Percentiles rank a stretch among this genome's conserved stretches.
Conservation (phyloP, 2,329 filamentous ascomycete species). For the Diaporthe sp. region DNA sequence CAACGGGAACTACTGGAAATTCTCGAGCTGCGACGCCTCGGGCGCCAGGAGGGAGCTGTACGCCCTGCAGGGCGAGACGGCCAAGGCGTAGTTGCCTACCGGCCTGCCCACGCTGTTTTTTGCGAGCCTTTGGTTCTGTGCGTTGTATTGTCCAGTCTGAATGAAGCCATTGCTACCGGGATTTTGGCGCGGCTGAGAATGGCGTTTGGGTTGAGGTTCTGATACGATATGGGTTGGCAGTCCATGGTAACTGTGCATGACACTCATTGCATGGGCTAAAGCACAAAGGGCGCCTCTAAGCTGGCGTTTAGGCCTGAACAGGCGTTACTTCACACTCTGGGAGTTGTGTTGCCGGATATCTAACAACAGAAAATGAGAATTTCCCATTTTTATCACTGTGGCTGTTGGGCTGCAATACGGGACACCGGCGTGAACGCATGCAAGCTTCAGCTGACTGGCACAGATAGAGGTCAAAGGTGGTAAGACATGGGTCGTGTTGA, state of each 20-base stretch:
- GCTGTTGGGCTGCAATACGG: not conserved
- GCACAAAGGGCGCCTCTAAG: not conserved
- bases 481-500: not conserved
- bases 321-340: not conserved
- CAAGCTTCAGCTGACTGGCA: not conserved
- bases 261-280: not conserved
- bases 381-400: not conserved
- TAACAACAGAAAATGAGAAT: not conserved
- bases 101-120: conserved; percentile 1
- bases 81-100: conserved; percentile 17
- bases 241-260: no score
- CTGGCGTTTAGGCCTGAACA: not conserved
- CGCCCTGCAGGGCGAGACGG: conserved; percentile 52
- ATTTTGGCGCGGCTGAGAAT: not conserved
- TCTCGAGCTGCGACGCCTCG: conserved; percentile 69
- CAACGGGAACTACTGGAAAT: conserved; percentile 73
- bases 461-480: not conserved
- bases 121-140: conserved; percentile 3
- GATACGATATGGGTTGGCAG: not conserved
- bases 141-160: conserved; percentile 21
- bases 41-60: conserved; percentile 68
- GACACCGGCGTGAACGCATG: not conserved
- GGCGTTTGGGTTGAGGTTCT: not conserved
- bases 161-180: not conserved
- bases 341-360: not conserved